phyloP scores from a whole-genome alignment of 495 filamentous ascomycete species.

The Lophiotrema nucula region DNA sequence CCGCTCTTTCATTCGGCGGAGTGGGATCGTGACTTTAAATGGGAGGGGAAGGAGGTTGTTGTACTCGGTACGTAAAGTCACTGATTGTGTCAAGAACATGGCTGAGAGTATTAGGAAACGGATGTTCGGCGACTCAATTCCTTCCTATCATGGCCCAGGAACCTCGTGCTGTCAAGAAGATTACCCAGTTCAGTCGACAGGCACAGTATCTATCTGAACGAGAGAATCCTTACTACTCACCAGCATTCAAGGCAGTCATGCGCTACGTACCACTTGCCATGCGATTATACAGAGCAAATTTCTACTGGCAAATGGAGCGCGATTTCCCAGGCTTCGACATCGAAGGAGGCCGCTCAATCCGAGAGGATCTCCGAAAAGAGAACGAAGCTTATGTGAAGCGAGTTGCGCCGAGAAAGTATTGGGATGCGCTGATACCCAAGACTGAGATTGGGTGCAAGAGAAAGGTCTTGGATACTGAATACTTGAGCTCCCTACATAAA shows the following conservation, averaged over 20 bases:
- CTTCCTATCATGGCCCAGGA: constrained; percentile 34
- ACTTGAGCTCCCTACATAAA: constrained; percentile 33
- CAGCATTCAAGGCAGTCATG: constrained; percentile 34
- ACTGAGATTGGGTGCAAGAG: constrained; percentile 39
- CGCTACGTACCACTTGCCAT: constrained; percentile 36
- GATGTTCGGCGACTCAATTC: constrained; percentile 40
- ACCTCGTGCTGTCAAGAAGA: constrained; percentile 12
- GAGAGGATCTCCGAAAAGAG: constrained; percentile 27
- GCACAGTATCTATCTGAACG: constrained; percentile 37
- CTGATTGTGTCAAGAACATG: no score
- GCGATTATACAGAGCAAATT: constrained; percentile 34
- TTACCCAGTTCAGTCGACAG: constrained; percentile 38
- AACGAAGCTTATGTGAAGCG: constrained; percentile 35
- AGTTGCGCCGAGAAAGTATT: constrained; percentile 36
- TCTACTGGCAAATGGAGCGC: constrained; percentile 37
- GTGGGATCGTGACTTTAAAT: constrained; percentile 57
- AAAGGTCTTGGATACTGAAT: constrained; percentile 38
- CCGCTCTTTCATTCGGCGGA: constrained; percentile 57
- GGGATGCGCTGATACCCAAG: constrained; percentile 36
- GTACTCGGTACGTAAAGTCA: constrained; percentile 51
- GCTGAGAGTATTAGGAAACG: constrained; percentile 35
- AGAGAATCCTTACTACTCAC: constrained; percentile 32
- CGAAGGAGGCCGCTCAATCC: constrained; percentile 23
- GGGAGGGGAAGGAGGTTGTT: constrained; percentile 57
- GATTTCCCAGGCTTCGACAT: constrained; percentile 38